Conservation (phyloP, 179 eudicot species). For the Amaranthus tricolor region DNA sequence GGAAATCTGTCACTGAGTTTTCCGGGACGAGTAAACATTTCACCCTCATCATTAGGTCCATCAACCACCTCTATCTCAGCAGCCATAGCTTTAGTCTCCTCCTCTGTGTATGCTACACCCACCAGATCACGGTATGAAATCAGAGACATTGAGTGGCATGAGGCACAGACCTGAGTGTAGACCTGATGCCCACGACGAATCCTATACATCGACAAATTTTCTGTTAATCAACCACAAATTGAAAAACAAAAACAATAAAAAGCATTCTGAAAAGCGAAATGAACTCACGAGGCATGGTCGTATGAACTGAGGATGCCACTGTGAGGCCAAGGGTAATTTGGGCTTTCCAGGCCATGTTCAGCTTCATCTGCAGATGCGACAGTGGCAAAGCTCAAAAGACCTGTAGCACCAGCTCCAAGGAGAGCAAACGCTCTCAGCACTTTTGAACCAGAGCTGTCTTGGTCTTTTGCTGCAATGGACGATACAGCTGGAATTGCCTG, state of each 20-base stretch:
- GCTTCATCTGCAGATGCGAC: constrained; percentile 24
- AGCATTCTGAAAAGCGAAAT: neutral
- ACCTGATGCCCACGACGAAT: constrained; percentile 97
- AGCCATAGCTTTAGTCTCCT: constrained; percentile 90
- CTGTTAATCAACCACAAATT: neutral
- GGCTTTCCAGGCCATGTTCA: constrained; percentile 16
- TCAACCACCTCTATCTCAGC: constrained; percentile 93
- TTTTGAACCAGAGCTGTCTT: neutral
- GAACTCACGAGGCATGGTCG: constrained; percentile 27
- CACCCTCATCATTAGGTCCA: constrained; percentile 98
- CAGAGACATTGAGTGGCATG: constrained; percentile 91
- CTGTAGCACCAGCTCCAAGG: constrained; percentile 18
- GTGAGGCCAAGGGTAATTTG: constrained; percentile 29
- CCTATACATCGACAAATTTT: constrained; percentile 31
- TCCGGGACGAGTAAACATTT: constrained; percentile 88
- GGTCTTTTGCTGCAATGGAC: no score
- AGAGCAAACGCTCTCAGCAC: constrained; percentile 2
- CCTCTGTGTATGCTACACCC: constrained; percentile 95
- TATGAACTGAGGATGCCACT: constrained; percentile 27
- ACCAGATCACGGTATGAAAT: constrained; percentile 88
- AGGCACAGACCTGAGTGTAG: constrained; percentile 89
- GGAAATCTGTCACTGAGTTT: constrained; percentile 83
- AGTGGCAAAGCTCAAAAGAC: constrained; percentile 15
- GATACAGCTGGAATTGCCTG: no score
- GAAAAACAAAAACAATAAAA: neutral